These are phyloP conservation scores for Aspergillus pseudoglaucus DNA, from an alignment of 2,329 filamentous ascomycete species.

Conservation along the genomic window DNA sequence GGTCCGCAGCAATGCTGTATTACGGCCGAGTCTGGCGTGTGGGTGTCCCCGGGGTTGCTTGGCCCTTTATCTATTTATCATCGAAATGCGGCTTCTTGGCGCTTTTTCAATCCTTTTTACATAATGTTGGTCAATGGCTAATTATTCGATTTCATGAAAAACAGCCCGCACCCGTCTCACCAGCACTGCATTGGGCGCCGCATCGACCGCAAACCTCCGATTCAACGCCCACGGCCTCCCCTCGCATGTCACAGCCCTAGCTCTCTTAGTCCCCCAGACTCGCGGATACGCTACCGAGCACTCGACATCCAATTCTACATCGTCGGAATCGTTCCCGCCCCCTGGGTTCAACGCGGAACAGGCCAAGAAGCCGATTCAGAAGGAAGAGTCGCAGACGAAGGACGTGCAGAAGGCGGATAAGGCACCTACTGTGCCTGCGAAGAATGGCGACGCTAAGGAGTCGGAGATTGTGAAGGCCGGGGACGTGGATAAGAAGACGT, in stretches of 20 bases:
- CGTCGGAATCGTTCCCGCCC: slow-evolving; percentile 59
- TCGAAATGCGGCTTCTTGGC: too few species aligned
- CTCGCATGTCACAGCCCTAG: slow-evolving; percentile 50
- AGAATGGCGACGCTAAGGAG: slow-evolving; percentile 38
- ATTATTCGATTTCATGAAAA: slow-evolving; percentile 1
- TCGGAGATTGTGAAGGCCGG: slow-evolving; percentile 48
- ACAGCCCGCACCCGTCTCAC: slow-evolving; percentile 27
- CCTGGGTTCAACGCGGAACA: slow-evolving; percentile 87
- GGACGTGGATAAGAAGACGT: slow-evolving; percentile 48
- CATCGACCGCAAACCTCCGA: slow-evolving; percentile 27
- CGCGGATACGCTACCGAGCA: slow-evolving; percentile 53
- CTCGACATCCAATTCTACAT: slow-evolving; percentile 40
- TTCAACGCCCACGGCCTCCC: slow-evolving; percentile 36
- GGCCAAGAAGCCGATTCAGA: slow-evolving; percentile 74
- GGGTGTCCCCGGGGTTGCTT: slow-evolving; percentile 6
- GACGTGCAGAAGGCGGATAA: slow-evolving; percentile 32
- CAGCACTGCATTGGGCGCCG: slow-evolving; percentile 22
- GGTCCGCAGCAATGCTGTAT: slow-evolving; percentile 29
- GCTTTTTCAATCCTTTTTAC: neutral
- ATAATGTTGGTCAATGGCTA: neutral
- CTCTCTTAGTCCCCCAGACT: slow-evolving; percentile 48
- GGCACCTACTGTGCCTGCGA: slow-evolving; percentile 32
- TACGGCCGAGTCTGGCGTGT: slow-evolving; percentile 26
- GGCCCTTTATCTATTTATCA: too few species aligned
- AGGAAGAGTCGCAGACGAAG: slow-evolving; percentile 39